Evolutionary conservation across 179 eudicot species (phyloP), one percentile per base, ranked within the genome.

Genomic region (Silene coronaria): DNA sequence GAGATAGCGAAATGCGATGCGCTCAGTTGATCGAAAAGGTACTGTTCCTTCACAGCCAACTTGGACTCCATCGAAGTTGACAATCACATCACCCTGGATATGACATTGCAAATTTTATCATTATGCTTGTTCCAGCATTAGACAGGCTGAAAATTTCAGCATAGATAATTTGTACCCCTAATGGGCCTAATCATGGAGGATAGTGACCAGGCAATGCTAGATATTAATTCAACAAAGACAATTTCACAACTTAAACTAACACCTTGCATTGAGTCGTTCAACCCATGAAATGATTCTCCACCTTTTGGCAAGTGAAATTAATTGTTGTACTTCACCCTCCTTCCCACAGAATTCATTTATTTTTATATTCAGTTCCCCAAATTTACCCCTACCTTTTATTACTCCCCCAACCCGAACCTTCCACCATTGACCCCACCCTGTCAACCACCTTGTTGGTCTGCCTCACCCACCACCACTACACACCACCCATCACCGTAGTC

Each of bases 31-130:
- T 75, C 94, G 88, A 84, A 92, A 94, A 55, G 97, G 98, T 73
- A 94, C 98, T 19, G 98, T 94, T 82, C 97, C 98, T 90, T 94
- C 98, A 78, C 83, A 78, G 76, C 97, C 98, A 62, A 94, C 89
- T 63, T 76, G 85, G 77, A 90, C 84, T 51, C 85, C 93, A 70
- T 94, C 93, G 84, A 94, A 94, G 80, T 92, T 91, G 67, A 91
- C 92, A 76, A 94, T 90, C 73, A 94, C 97, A 67, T 94, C 97
- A 30, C 98, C 98, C 98, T 94, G 89, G 57, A 83, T 78, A 72
- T 34, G 67, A 64, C 36, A 71, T 75, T 26, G 73, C 73, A 42
- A 67, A 45, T 77, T 68, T 77, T 23, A 67, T 75, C 71, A 63
- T 55, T 61, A 53, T 30, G 32, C 34, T 55, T 73, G 70, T 70